Evolutionary conservation across 2,329 filamentous ascomycete genomes (phyloP).

Genomic region (Exophiala dermatitidis): DNA sequence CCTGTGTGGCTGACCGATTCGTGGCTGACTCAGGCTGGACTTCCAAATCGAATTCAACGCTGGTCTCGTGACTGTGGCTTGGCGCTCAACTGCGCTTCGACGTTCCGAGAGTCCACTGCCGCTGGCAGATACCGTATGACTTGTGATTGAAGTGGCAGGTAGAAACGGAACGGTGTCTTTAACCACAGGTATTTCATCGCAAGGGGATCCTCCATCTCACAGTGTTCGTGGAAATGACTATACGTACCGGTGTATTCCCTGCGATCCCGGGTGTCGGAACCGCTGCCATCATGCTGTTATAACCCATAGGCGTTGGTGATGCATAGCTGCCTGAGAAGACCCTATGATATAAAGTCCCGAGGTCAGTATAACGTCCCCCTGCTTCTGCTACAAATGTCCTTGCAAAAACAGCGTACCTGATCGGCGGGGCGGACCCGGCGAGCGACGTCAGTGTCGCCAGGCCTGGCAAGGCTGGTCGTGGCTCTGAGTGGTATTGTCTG

Average conservation of each 20-base stretch:
- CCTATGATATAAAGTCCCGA: slow-evolving; percentile 3
- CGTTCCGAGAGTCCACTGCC: no score
- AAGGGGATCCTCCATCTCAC: neutral
- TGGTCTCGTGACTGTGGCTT: neutral
- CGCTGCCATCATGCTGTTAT: slow-evolving; percentile 20
- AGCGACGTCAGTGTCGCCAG: slow-evolving; percentile 55
- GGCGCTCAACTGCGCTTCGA: neutral
- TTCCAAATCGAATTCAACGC: no score
- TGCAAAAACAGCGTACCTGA: slow-evolving; percentile 40
- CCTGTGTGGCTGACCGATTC: no score
- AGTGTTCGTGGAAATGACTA: neutral
- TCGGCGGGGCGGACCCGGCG: slow-evolving; percentile 45
- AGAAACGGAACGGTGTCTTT: neutral
- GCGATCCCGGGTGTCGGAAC: slow-evolving; percentile 27
- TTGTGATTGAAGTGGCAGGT: no score
- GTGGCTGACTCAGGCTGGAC: no score
- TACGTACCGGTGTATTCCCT: slow-evolving; percentile 36
- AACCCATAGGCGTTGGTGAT: slow-evolving; percentile 44
- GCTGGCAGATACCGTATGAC: no score
- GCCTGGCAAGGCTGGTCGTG: slow-evolving; percentile 44
- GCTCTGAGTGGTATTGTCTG: slow-evolving; percentile 21
- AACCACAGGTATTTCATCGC: neutral
- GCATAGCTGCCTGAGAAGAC: slow-evolving; percentile 57
- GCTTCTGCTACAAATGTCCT: neutral
- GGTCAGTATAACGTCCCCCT: slow-evolving; percentile 16